Evolutionary conservation across 306 rosid species (phyloP).

Genomic region (Gleditsia sinensis): DNA sequence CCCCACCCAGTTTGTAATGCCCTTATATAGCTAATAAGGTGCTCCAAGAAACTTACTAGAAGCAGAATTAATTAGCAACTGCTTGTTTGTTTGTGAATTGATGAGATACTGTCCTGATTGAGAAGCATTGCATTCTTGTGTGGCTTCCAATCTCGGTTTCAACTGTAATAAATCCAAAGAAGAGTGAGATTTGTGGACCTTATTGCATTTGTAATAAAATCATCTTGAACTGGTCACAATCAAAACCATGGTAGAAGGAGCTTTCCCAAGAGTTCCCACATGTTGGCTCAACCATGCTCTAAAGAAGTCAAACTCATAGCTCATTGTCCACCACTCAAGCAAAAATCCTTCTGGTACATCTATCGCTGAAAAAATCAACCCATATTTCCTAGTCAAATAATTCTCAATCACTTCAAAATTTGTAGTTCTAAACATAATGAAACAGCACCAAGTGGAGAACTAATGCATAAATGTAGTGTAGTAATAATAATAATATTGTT

Average conservation of each 20-base stretch:
- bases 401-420: neutral
- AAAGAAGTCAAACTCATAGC: neutral
- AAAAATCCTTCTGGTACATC: conserved; percentile 39
- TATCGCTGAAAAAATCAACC: conserved; percentile 25
- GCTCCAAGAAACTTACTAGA: conserved; percentile 12
- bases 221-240: neutral
- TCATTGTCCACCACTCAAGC: conserved; percentile 32
- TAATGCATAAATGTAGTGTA: neutral
- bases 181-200: neutral
- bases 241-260: neutral
- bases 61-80: neutral
- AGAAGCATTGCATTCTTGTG: neutral
- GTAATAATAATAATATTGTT: neutral
- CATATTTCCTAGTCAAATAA: conserved; percentile 4
- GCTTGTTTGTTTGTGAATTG: neutral
- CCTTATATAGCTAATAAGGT: neutral
- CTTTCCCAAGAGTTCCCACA: neutral
- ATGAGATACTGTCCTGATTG: neutral
- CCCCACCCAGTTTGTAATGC: neutral
- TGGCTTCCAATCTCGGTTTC: neutral
- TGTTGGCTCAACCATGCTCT: neutral
- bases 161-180: conserved; percentile 18
- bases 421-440: neutral
- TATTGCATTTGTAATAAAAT: neutral
- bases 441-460: neutral